Percentiles rank a stretch among this genome's conserved stretches.
Evolutionary conservation across 208 protist species (phyloP).

Genomic region (Acanthamoeba lenticulata): DNA sequence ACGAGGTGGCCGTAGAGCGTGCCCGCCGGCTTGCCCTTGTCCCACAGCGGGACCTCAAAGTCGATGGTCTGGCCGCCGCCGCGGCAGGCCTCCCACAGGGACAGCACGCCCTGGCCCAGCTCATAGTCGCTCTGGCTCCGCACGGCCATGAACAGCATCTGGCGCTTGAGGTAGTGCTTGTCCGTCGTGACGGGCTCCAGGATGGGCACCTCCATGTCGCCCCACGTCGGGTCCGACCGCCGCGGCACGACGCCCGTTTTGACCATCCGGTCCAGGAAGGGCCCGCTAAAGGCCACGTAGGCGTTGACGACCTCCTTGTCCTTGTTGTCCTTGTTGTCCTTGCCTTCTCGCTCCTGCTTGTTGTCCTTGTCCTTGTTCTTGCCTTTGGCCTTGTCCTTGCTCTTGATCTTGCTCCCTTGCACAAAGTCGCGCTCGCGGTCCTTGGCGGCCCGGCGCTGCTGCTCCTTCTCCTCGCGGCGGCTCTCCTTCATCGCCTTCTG

Average conservation of each 20-base stretch:
- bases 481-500: not conserved
- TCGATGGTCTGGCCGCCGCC: not conserved
- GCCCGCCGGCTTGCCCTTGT: conserved; percentile 51
- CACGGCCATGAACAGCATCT: conserved; percentile 44
- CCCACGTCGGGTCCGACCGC: not conserved
- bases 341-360: not conserved
- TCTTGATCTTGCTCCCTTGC: too few relatives aligned
- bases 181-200: not conserved
- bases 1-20: not conserved
- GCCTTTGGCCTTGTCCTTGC: not conserved
- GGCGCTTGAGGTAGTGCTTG: conserved; percentile 27
- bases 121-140: conserved; percentile 52
- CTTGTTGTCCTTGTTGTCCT: not conserved
- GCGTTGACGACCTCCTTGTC: not conserved
- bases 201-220: conserved; percentile 40
- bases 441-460: too few relatives aligned
- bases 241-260: conserved; percentile 37
- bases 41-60: conserved; percentile 38
- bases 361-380: not conserved
- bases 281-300: not conserved
- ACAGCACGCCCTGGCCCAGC: conserved; percentile 52
- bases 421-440: too few relatives aligned
- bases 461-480: not conserved
- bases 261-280: conserved; percentile 13
- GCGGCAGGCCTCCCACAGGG: not conserved